Base-by-base conservation (phyloP, 2,329 filamentous ascomycete species). In the Pseudocercospora eumusae region DNA sequence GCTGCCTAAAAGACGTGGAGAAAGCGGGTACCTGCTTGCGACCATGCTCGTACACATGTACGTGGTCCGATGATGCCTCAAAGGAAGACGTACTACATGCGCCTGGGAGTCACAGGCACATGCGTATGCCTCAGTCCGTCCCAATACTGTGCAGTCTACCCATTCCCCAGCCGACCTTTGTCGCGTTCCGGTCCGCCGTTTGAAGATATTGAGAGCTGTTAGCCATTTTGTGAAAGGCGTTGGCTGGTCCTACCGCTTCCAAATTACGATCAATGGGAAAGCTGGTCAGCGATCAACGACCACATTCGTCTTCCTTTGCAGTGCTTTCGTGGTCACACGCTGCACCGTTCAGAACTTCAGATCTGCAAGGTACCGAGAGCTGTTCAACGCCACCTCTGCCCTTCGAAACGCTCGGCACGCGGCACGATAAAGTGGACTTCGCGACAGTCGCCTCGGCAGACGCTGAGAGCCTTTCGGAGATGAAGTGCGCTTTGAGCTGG, bases 331-430 rank as follows among this genome's bases (percentile, higher is more conserved):
- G 52, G 28, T 40, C 52, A 20, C 52, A 54, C 3, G 52, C 28
- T 36, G 52, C 52, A 40, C 31, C 52, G 1, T 54, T 9, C 2
- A 23, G 4, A 11, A 40, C n/a, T n/a, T n/a, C n/a, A n/a, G 47
- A 52, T 40, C 49, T 62, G 60, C 42, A 50, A 62, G 60, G 60
- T 59, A 62, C 60, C 49, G 60, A 62, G 42, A 9, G 40, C 25
- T 62, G 49, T 55, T 20, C 36, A 23, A 44, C 52, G 21, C 31
- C 27, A 49, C 54, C 59, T 45, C 20, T 21, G 23, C 9, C 18
- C 10, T 25, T 10, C 44, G 1, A 4, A 47, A 1, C 20, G 23
- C 20, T 21, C 2, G 47, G 47, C 23, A 52, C 47, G 47, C 47
- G 47, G 47, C 47, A 52, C 23, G 21, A 2, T 15, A n/a, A 7